A percentile compares a stretch with the other conserved stretches of the same genome.
These are phyloP conservation scores for Orbilia oligospora DNA, from an alignment of 2,329 filamentous ascomycete genomes.

Conservation along the genomic window DNA sequence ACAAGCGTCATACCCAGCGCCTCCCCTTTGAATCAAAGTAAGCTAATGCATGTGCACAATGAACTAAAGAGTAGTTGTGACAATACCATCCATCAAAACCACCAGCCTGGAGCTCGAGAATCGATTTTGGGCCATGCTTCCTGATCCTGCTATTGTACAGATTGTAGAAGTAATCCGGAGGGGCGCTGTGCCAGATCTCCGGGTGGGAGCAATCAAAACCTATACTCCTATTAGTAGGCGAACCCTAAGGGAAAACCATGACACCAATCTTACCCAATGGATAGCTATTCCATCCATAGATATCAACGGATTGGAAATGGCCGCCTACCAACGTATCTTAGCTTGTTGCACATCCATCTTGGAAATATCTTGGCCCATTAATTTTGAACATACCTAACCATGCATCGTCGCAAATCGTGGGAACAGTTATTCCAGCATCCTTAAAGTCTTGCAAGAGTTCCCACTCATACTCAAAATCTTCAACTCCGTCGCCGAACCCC, in stretches of 20 bases:
- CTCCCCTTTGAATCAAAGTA: conserved; percentile 69
- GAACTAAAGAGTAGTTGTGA: not conserved
- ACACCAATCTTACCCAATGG: conserved; percentile 15
- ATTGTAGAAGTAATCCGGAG: conserved; percentile 53
- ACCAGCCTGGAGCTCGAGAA: conserved; percentile 76
- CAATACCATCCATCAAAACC: conserved; percentile 78
- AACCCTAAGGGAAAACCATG: no score
- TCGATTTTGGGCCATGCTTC: conserved; percentile 42
- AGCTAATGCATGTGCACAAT: not conserved
- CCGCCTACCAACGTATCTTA: conserved; percentile 26
- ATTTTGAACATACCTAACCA: conserved; percentile 32
- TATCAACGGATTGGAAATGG: conserved; percentile 53
- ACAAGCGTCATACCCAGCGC: conserved; percentile 78
- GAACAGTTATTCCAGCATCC: conserved; percentile 49
- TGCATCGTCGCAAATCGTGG: conserved; percentile 55
- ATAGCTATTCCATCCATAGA: conserved; percentile 59
- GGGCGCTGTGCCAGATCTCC: conserved; percentile 43
- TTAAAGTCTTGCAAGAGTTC: conserved; percentile 49
- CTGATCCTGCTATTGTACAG: conserved; percentile 44
- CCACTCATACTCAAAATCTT: conserved; percentile 50
- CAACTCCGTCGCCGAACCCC: conserved; percentile 62
- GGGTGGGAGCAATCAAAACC: conserved; percentile 57
- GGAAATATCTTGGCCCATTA: no score
- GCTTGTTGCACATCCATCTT: no score
- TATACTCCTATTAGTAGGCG: not conserved